phyloP scores from a whole-genome alignment of 2,329 filamentous ascomycete genomes.

The Magnaporthiopsis rhizophila region DNA sequence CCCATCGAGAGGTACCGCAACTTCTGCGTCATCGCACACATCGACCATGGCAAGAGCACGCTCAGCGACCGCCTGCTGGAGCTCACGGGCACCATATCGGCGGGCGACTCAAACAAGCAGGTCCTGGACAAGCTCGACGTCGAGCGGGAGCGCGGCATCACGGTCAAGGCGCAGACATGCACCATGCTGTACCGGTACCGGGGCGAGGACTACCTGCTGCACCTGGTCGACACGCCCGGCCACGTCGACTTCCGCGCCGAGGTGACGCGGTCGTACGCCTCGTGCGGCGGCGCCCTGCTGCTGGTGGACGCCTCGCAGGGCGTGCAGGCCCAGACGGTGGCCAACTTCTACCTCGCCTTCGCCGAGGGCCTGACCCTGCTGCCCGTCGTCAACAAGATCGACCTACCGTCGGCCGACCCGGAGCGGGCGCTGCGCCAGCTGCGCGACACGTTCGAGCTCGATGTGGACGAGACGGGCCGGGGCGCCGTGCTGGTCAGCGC shows the following conservation, averaged over 20 bases:
- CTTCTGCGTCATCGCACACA: slow-evolving; percentile 97
- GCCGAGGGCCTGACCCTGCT: slow-evolving; percentile 80
- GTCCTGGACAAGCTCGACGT: slow-evolving; percentile 96
- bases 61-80: slow-evolving; percentile 88
- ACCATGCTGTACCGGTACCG: slow-evolving; percentile 91
- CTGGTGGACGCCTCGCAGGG: slow-evolving; percentile 95
- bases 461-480: slow-evolving; percentile 47
- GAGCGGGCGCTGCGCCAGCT: slow-evolving; percentile 80
- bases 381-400: slow-evolving; percentile 94
- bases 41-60: slow-evolving; percentile 97
- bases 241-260: slow-evolving; percentile 98
- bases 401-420: slow-evolving; percentile 84
- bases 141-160: slow-evolving; percentile 91
- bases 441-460: slow-evolving; percentile 77
- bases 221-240: slow-evolving; percentile 92
- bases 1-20: slow-evolving; percentile 79
- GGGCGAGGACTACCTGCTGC: slow-evolving; percentile 82
- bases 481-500: slow-evolving; percentile 69
- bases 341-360: slow-evolving; percentile 97
- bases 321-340: slow-evolving; percentile 94
- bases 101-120: slow-evolving; percentile 79
- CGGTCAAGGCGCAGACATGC: slow-evolving; percentile 97
- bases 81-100: slow-evolving; percentile 84
- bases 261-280: slow-evolving; percentile 91
- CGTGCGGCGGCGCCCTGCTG: slow-evolving; percentile 84